Percentiles rank a stretch among this genome's conserved stretches.
Conservation (phyloP, 2,329 filamentous ascomycete species). For the Sclerotinia nivalis region DNA sequence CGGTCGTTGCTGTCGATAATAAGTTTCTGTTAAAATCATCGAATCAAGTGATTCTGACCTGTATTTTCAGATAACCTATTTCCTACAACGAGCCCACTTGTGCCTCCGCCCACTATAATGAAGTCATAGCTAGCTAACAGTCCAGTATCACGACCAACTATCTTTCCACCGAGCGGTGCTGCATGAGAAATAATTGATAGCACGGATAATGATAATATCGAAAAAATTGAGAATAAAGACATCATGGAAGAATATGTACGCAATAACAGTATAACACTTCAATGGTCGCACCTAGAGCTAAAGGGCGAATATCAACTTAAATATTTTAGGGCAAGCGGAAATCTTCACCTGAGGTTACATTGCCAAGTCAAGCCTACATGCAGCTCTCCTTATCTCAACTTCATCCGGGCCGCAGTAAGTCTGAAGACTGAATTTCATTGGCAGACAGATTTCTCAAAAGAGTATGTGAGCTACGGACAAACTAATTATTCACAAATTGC, state of each 20-base stretch:
- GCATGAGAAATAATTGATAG: not conserved
- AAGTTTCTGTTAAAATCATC: not conserved
- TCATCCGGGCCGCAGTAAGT: not conserved
- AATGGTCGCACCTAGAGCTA: not conserved
- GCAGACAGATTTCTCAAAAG: not conserved
- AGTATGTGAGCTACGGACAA: not conserved
- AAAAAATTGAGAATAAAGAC: not conserved
- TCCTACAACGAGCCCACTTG: slow-evolving; percentile 16
- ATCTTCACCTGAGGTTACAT: not conserved
- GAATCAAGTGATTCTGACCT: not conserved
- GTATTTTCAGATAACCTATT: slow-evolving; percentile 23
- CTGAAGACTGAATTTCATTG: not conserved
- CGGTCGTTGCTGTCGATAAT: slow-evolving; percentile 5
- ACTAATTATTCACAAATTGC: not conserved
- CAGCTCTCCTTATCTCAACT: not conserved
- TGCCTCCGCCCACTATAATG: slow-evolving; percentile 18
- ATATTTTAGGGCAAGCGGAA: not conserved
- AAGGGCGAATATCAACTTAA: not conserved
- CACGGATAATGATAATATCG: not conserved
- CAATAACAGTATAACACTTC: no score
- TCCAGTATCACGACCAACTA: slow-evolving; percentile 2
- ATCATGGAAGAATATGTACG: not conserved
- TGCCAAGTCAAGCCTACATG: not conserved
- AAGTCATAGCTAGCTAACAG: slow-evolving; percentile 15
- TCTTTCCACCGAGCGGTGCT: slow-evolving; percentile 3